Base-by-base conservation (phyloP, 768 basidiomycete genomes). In the Pisolithus orientalis region DNA sequence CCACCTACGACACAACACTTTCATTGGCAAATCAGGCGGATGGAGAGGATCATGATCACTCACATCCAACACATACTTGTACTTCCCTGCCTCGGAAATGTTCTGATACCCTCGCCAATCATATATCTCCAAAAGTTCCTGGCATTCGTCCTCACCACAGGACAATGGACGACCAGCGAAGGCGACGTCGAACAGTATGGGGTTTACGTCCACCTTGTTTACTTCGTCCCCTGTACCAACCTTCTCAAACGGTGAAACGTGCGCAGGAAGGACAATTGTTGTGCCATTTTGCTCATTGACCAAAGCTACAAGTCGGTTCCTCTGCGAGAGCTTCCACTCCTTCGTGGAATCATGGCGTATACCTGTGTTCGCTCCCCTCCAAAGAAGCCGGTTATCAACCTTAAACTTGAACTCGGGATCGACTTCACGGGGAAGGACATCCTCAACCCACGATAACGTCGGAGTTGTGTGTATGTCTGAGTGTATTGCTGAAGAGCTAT, bases 351-450 rank as follows among this genome's bases (percentile, higher is more conserved):
- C 59, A 49, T 78, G 71, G 47, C 57, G 66, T 27, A 79, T 82
- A 16, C 85, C 87, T 0, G 85, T 86, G 44, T 79, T 84, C 37
- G 77, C 75, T 7, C 86, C 87, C 47, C 86, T 72, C 86, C 87
- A 88, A 48, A 84, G 70, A 17, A 86, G 60, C 6, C 78, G 70
- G 59, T 83, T 78, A 62, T 85, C 76, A 4, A 66, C 42, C 69
- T 83, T 87, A n/a, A 80, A 73, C n/a, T 80, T 77, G 77, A 81
- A 87, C 0, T 71, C 73, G 6, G 82, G 80, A 65, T 85, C 80
- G 61, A 80, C 73, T 6, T 59, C 56, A 1, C 69, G 67, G 10
- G 73, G 70, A 7, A 59, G 57, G n/a, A 75, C 67, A 39, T 76
- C 76, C 10, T 74, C 73, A 1, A 78, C 57, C 75, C 75, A 80